Evolutionary conservation across 352 stramenopile species (phyloP), one percentile per base, ranked within the genome.

Genomic region (Globisporangium acanthophoron): DNA sequence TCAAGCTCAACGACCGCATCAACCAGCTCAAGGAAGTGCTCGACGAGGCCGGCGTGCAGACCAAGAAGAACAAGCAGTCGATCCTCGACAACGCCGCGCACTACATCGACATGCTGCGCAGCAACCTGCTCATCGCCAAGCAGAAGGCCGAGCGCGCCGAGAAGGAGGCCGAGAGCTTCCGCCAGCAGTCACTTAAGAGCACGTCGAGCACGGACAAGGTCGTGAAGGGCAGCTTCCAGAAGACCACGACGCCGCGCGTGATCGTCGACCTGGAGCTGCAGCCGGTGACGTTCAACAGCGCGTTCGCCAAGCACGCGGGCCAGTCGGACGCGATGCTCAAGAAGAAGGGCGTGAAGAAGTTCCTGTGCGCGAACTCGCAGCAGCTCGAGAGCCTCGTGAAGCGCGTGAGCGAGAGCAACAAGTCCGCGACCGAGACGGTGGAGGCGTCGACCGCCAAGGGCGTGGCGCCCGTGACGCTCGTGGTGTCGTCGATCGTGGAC

Each of bases 1-100:
- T 90, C 59, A 94, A 94, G 76, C 76, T 94, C 4, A 94, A 94
- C 54, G 82, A 94, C 58, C 82, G 80, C 46, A 94, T 94, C 65
- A 88, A 74, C 39, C 74, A 88, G 58, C 70, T 92, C 11, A 92
- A 90, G 62, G 64, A 74, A 5, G 58, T 86, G 58, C 62, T 85
- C 37, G 73, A 85, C 50, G 75, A 87, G 27, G 80, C 80, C 12
- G 80, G 80, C 8, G 74, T 90, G 41, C 73, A 82, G 58, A 80
- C 70, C n/a, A 90, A 90, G 70, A 90, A 88, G 70, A 88, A 88
- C 69, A 90, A 90, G 58, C 78, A 90, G 67, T 88, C 77, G 35
- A 70, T 90, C 29, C 54, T 90, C 27, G 77, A 87, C 73, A 90
- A 90, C 59, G 70, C 80, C 0, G 56, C 67, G 27, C 75, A 88